Conservation (phyloP, 2,329 filamentous ascomycete genomes). For the Aspergillus viridinutans region DNA sequence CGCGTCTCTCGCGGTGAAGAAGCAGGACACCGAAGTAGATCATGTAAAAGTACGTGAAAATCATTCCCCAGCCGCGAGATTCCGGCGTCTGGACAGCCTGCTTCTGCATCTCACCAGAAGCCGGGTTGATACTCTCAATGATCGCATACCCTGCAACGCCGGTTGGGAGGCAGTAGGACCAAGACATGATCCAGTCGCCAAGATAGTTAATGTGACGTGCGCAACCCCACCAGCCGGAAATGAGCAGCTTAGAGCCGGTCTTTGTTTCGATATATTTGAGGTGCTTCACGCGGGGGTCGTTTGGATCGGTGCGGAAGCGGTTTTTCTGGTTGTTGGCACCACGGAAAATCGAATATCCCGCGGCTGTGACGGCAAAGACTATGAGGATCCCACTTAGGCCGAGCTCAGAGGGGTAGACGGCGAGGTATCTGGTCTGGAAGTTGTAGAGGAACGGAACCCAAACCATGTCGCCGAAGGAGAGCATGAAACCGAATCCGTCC, state of each 20-base stretch:
- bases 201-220: conserved; percentile 94
- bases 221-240: conserved; percentile 88
- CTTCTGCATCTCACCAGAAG: conserved; percentile 61
- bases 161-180: conserved; percentile 85
- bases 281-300: conserved; percentile 72
- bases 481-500: conserved; percentile 94
- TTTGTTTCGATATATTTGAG: conserved; percentile 83
- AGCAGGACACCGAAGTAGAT: conserved; percentile 85
- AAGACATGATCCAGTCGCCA: conserved; percentile 91
- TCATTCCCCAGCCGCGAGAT: conserved; percentile 75
- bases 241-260: conserved; percentile 73
- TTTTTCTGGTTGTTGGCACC: conserved; percentile 95
- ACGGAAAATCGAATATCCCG: conserved; percentile 89
- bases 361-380: conserved; percentile 62
- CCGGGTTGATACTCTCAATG: conserved; percentile 43
- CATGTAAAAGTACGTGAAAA: conserved; percentile 92
- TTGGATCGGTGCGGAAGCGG: conserved; percentile 80
- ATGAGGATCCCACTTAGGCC: conserved; percentile 62
- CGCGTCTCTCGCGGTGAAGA: conserved; percentile 77
- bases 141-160: conserved; percentile 78
- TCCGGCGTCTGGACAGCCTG: conserved; percentile 69
- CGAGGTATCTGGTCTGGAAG: conserved; percentile 77
- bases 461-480: conserved; percentile 84
- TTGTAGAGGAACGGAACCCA: conserved; percentile 93
- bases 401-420: conserved; percentile 75